These are phyloP conservation scores for Xylariaceae sp. DNA, from an alignment of 2,329 filamentous ascomycete genomes.

Conservation along the genomic window DNA sequence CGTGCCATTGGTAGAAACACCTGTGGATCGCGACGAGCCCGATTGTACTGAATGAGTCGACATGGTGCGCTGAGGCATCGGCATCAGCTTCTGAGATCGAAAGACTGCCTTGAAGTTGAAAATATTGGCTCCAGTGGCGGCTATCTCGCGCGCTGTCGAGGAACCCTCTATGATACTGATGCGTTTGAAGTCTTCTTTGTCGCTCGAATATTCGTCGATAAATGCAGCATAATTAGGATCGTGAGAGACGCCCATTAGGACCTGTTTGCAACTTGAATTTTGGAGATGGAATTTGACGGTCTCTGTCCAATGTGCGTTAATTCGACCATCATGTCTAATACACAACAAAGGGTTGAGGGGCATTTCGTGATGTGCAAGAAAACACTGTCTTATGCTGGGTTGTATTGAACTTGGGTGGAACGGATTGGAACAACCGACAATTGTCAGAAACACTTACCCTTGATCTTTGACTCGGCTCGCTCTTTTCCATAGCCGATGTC, in stretches of 20 bases:
- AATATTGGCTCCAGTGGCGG: conserved; percentile 44
- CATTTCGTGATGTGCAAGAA: background rate
- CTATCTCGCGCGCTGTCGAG: conserved; percentile 50
- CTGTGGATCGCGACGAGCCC: conserved; percentile 24
- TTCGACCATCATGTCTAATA: background rate
- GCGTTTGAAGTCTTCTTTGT: conserved; percentile 41
- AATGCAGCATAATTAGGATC: conserved; percentile 60
- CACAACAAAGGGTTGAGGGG: background rate
- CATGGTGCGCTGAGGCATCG: conserved; percentile 34
- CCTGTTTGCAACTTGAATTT: conserved; percentile 60
- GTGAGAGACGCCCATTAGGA: conserved; percentile 57
- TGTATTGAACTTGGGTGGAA: background rate
- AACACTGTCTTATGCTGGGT: background rate
- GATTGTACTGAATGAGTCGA: conserved; percentile 17
- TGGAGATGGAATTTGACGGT: conserved; percentile 54
- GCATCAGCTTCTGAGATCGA: conserved; percentile 50
- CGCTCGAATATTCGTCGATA: conserved; percentile 51
- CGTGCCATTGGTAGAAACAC: conserved; percentile 13
- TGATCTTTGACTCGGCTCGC: conserved; percentile 58
- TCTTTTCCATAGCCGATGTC: conserved; percentile 61
- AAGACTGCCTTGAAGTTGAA: conserved; percentile 51
- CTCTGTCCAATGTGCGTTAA: conserved; percentile 36
- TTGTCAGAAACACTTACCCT: conserved; percentile 40
- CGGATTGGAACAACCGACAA: too few species aligned
- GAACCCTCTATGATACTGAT: conserved; percentile 55